Evolutionary conservation across 1,139 yeast species (phyloP).

Genomic region (Protomyces macrosporus): DNA sequence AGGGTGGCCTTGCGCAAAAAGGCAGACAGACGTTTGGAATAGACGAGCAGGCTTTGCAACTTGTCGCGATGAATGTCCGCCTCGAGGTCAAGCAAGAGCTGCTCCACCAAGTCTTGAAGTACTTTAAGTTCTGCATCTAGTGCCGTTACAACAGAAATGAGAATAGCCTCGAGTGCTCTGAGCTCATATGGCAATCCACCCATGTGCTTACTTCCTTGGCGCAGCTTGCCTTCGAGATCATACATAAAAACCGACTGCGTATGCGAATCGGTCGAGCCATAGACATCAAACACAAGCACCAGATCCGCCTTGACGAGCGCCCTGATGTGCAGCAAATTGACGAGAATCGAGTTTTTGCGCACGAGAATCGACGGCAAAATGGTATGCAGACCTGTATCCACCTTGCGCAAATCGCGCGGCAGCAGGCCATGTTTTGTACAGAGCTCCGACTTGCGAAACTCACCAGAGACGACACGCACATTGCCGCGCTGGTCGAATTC

Average conservation of each 20-base stretch:
- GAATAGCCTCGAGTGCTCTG: constrained; percentile 80
- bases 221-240: constrained; percentile 76
- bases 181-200: constrained; percentile 61
- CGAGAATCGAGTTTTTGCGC: constrained; percentile 68
- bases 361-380: constrained; percentile 84
- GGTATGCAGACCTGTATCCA: constrained; percentile 83
- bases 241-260: constrained; percentile 77
- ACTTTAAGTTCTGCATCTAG: constrained; percentile 78
- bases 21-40: constrained; percentile 71
- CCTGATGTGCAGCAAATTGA: constrained; percentile 76
- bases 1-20: constrained; percentile 79
- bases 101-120: constrained; percentile 68
- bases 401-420: constrained; percentile 78
- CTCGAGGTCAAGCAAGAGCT: constrained; percentile 74
- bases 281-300: constrained; percentile 76
- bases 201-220: constrained; percentile 41
- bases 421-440: constrained; percentile 67
- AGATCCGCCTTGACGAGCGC: constrained; percentile 77
- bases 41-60: constrained; percentile 70
- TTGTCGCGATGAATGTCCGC: constrained; percentile 78
- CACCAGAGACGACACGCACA: constrained; percentile 67
- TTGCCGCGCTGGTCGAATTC: constrained; percentile 70
- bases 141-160: constrained; percentile 76
- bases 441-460: constrained; percentile 69
- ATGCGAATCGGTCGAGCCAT: constrained; percentile 53